Conservation (phyloP, 345 rosid species). For the Euphorbia peplus region DNA sequence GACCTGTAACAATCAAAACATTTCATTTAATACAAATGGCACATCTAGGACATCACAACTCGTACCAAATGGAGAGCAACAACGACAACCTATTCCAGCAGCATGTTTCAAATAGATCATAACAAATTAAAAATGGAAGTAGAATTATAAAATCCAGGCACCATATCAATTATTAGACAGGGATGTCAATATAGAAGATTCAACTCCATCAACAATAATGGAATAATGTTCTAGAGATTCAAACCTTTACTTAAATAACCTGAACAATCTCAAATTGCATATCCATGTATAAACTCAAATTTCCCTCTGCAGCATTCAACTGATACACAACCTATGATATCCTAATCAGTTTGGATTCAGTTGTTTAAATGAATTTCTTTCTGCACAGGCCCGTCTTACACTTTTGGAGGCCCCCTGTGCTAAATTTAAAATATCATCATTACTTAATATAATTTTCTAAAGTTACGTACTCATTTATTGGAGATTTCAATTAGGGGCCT, state of each 20-base stretch:
- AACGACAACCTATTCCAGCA: neutral
- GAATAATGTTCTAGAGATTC: neutral
- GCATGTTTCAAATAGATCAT: neutral
- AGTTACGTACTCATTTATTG: no score
- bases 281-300: neutral
- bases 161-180: neutral
- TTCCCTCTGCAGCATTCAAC: neutral
- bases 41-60: neutral
- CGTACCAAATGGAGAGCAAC: neutral
- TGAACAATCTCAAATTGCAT: neutral
- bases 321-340: neutral
- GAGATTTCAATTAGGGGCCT: no score
- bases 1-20: slow-evolving; percentile 26
- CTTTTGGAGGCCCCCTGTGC: no score
- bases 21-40: neutral
- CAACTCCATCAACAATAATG: neutral
- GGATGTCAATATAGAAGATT: neutral
- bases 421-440: no score
- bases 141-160: neutral
- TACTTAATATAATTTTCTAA: no score
- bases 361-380: neutral
- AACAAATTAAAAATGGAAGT: neutral
- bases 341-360: neutral
- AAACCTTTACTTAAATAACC: neutral
- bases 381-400: no score